Percentiles rank a stretch among this genome's conserved stretches.
phyloP scores from a whole-genome alignment of 306 rosid genomes.

The Lablab purpureus region DNA sequence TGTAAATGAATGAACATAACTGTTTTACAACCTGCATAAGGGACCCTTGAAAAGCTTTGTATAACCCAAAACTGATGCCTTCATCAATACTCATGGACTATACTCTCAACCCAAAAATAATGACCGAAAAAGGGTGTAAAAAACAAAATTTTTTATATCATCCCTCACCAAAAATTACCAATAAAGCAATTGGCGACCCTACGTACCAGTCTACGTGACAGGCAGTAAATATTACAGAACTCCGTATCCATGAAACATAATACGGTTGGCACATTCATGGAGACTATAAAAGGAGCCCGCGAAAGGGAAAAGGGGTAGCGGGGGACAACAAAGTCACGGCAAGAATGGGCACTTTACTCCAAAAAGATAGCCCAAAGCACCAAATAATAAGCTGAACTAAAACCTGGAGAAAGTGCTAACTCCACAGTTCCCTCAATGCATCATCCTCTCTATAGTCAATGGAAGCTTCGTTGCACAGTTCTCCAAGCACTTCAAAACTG shows the following conservation, averaged over 20 bases:
- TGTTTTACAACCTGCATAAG: constrained; percentile 58
- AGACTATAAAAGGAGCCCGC: constrained; percentile 15
- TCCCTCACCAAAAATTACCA: constrained; percentile 52
- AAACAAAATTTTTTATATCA: constrained; percentile 41
- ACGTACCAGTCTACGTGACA: constrained; percentile 56
- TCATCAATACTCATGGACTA: constrained; percentile 46
- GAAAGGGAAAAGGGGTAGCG: not conserved
- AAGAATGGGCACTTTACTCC: constrained; percentile 40
- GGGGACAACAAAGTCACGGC: constrained; percentile 33
- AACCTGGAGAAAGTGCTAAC: constrained; percentile 45
- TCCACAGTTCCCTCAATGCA: constrained; percentile 47
- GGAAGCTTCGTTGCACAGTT: constrained; percentile 51
- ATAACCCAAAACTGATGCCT: constrained; percentile 51
- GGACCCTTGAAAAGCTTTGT: constrained; percentile 56
- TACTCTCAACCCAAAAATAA: constrained; percentile 44
- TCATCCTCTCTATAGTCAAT: constrained; percentile 33
- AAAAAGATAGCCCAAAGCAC: constrained; percentile 40
- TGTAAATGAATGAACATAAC: constrained; percentile 51
- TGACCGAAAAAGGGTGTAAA: constrained; percentile 18
- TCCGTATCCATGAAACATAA: constrained; percentile 42
- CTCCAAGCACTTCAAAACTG: constrained; percentile 56
- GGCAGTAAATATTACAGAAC: constrained; percentile 51
- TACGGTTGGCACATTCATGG: constrained; percentile 15
- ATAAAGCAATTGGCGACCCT: constrained; percentile 57
- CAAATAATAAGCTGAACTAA: constrained; percentile 45